Percentiles rank a stretch among this genome's conserved stretches.
Evolutionary conservation across 2,329 filamentous ascomycete genomes (phyloP).

Genomic region (Thelonectria discophora): DNA sequence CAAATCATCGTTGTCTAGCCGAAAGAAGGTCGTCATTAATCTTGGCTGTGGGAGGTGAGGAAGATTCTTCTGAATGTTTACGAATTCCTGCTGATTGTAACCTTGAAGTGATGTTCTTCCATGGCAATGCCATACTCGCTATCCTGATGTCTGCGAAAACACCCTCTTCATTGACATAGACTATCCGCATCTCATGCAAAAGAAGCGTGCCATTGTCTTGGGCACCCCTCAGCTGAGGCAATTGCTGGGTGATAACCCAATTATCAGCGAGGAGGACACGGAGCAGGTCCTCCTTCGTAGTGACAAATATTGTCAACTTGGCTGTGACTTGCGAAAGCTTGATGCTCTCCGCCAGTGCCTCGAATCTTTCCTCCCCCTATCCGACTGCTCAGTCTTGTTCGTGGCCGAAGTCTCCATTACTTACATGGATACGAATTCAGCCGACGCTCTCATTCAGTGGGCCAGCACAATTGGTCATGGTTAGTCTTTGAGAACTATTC

Average conservation of each 20-base stretch:
- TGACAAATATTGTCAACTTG: conserved; percentile 78
- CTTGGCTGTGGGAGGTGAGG: conserved; percentile 89
- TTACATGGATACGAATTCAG: conserved; percentile 80
- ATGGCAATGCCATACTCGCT: conserved; percentile 80
- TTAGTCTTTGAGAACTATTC: conserved; percentile 49
- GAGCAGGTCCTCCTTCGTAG: conserved; percentile 68
- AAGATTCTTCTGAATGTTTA: no score
- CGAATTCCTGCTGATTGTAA: background rate
- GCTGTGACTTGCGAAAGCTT: conserved; percentile 81
- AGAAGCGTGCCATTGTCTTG: conserved; percentile 75
- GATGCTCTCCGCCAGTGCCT: conserved; percentile 67
- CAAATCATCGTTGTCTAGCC: conserved; percentile 53
- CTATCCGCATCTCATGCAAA: conserved; percentile 80
- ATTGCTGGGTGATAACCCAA: conserved; percentile 45
- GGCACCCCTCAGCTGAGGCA: conserved; percentile 65
- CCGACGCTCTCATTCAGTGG: conserved; percentile 81
- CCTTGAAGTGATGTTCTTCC: conserved; percentile 80
- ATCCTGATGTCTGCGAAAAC: conserved; percentile 65
- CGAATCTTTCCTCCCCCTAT: conserved; percentile 64
- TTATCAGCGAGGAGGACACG: conserved; percentile 50
- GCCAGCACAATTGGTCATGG: conserved; percentile 74
- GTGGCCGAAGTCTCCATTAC: conserved; percentile 91
- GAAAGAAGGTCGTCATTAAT: conserved; percentile 81
- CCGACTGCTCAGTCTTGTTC: conserved; percentile 74
- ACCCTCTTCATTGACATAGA: conserved; percentile 85